A percentile compares a stretch with the other conserved stretches of the same genome.
Evolutionary conservation across 116 monocot species (phyloP).

Genomic region (Thalassia testudinum): DNA sequence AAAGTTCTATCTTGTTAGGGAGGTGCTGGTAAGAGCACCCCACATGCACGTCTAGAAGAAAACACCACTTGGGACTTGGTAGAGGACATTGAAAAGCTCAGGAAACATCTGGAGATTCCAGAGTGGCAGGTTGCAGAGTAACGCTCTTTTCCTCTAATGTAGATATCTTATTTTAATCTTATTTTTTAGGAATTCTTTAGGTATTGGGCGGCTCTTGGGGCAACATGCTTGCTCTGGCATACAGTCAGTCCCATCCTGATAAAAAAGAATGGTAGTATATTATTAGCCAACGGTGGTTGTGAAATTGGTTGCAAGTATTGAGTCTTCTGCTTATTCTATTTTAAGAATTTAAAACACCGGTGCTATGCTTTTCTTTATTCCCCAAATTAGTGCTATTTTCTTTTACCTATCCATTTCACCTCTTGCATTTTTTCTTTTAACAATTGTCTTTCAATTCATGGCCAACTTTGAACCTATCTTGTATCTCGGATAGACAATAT

Average conservation of each 20-base stretch:
- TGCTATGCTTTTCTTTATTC: no score
- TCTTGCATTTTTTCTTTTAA: no score
- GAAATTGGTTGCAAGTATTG: no score
- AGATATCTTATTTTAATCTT: background rate
- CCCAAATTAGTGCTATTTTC: no score
- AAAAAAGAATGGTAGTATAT: no score
- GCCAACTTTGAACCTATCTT: no score
- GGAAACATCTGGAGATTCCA: conserved; percentile 76
- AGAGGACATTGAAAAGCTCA: conserved; percentile 84
- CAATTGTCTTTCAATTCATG: no score
- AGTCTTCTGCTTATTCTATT: no score
- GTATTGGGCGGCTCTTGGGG: conserved; percentile 99
- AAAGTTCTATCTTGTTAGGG: conserved; percentile 27
- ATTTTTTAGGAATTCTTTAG: conserved; percentile 16
- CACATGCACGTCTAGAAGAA: conserved; percentile 92
- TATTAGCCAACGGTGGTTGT: no score
- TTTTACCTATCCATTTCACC: no score
- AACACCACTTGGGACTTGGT: conserved; percentile 98
- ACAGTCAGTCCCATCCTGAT: conserved; percentile 84
- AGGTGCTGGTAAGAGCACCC: conserved; percentile 95
- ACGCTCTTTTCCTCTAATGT: background rate
- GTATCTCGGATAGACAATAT: no score
- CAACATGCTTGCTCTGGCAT: conserved; percentile 87
- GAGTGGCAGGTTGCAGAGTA: conserved; percentile 73
- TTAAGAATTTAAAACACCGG: no score